Evolutionary conservation across 2,329 filamentous ascomycete species (phyloP).

Genomic region (Cordyceps sp.): DNA sequence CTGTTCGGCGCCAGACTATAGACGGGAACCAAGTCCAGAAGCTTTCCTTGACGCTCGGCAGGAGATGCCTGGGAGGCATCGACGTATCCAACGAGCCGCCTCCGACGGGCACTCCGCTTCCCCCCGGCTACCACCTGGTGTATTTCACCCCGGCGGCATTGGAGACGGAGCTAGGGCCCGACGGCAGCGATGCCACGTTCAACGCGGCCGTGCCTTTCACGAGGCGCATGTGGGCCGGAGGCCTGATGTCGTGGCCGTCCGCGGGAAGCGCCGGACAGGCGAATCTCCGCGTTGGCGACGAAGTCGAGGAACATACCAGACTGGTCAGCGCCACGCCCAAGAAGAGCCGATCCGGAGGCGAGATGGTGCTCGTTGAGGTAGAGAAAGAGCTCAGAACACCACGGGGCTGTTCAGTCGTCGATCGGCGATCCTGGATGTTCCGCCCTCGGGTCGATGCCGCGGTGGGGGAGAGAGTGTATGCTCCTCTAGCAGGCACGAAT

Average conservation of each 20-base stretch:
- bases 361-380: slow-evolving; percentile 49
- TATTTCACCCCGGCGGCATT: slow-evolving; percentile 44
- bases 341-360: slow-evolving; percentile 32
- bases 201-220: slow-evolving; percentile 44
- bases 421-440: slow-evolving; percentile 35
- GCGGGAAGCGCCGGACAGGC: slow-evolving; percentile 1
- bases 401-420: slow-evolving; percentile 32
- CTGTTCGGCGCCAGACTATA: slow-evolving; percentile 27
- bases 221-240: slow-evolving; percentile 52
- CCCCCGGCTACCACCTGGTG: slow-evolving; percentile 43
- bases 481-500: too few relatives aligned
- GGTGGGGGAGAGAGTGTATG: too few relatives aligned
- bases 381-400: slow-evolving; percentile 40
- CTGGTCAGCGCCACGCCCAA: slow-evolving; percentile 38
- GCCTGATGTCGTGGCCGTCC: slow-evolving; percentile 37
- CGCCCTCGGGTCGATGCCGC: slow-evolving; percentile 16
- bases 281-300: slow-evolving; percentile 34
- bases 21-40: slow-evolving; percentile 49
- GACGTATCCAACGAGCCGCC: slow-evolving; percentile 21
- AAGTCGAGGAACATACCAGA: slow-evolving; percentile 37
- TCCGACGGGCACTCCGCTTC: slow-evolving; percentile 28
- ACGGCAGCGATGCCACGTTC: slow-evolving; percentile 44
- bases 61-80: slow-evolving; percentile 21
- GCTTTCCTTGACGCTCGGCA: slow-evolving; percentile 39
- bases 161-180: slow-evolving; percentile 35